Evolutionary conservation across 805 yeast genomes (phyloP).

Genomic region (Zygosaccharomyces bailii): DNA sequence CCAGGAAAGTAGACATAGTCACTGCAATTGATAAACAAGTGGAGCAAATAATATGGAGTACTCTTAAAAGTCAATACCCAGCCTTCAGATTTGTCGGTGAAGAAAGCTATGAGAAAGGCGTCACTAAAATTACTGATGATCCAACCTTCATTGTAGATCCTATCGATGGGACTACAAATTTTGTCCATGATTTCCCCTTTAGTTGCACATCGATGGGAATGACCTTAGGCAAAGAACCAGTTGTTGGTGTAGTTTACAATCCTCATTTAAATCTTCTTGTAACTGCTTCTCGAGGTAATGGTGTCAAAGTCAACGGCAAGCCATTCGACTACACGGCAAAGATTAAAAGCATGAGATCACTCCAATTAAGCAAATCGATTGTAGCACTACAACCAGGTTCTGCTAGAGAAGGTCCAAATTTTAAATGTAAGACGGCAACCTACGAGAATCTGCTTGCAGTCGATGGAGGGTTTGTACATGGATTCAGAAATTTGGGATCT

Average conservation of each 20-base stretch:
- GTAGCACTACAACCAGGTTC: constrained; percentile 89
- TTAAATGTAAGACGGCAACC: constrained; percentile 75
- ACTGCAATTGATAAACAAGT: constrained; percentile 61
- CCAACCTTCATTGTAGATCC: constrained; percentile 64
- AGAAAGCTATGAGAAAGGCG: constrained; percentile 52
- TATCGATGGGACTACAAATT: constrained; percentile 60
- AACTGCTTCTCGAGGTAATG: constrained; percentile 52
- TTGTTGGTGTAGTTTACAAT: constrained; percentile 61
- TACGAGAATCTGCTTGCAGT: constrained; percentile 79
- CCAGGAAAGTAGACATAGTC: constrained; percentile 54
- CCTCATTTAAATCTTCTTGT: constrained; percentile 53
- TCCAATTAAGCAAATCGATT: constrained; percentile 78
- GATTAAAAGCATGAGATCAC: constrained; percentile 73
- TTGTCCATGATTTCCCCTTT: constrained; percentile 58
- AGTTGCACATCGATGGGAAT: constrained; percentile 63
- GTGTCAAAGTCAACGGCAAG: constrained; percentile 50
- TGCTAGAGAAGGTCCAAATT: constrained; percentile 81
- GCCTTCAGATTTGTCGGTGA: constrained; percentile 56
- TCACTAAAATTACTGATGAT: constrained; percentile 42
- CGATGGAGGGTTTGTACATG: constrained; percentile 89
- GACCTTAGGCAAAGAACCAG: constrained; percentile 47
- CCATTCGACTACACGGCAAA: constrained; percentile 56
- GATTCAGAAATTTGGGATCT: constrained; percentile 59
- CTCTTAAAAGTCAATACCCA: constrained; percentile 41
- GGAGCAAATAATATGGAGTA: constrained; percentile 41